Evolutionary conservation across 78 protist genomes (phyloP), one percentile per base, ranked within the genome.

Genomic region (Dictyostelium purpureum): DNA sequence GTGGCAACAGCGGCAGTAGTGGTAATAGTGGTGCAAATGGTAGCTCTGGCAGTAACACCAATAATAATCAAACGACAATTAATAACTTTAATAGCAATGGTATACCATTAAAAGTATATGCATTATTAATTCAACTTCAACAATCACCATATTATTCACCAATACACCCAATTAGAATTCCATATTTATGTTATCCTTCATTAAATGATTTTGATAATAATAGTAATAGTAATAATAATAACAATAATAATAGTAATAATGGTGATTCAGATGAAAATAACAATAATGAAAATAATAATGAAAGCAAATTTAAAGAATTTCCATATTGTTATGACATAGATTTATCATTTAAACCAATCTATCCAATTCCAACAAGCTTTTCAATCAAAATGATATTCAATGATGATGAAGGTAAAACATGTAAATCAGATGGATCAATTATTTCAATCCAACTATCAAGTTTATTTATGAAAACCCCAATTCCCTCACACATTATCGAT

Each of bases 331-430:
- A 71, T 51, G 82, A 85, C 33, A 42, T 85, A 10, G 92, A 85
- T 61, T 42, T 85, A 43, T 56, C 82, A 7, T 85, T 85, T 38
- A 28, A 24, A 33, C 92, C 92, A 85, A 21, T 71, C 12, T 74
- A 73, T 85, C 92, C 92, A 56, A 26, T 85, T 3, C 92, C 92
- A 38, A 45, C 56, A 24, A 33, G 37, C 6, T 67, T 85, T 14
- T 16, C 28, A 14, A 67, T 85, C 14, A 85, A 85, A 61, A 85
- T 73, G 80, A 45, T 73, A 16, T 85, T 85, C 40, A 85, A 85
- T 42, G 82, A 85, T 45, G 92, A 85, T 70, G 92, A 85, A 59
- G 92, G 92, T 40, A 85, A 73, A 38, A 85, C 92, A 16, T 85
- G 92, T 74, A 85, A 85, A 74, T 45, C 92, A 7, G 76, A 54